A percentile compares a stretch with the other conserved stretches of the same genome.
Evolutionary conservation across 2,329 filamentous ascomycete genomes (phyloP).

Genomic region (Laburnicola sp.): DNA sequence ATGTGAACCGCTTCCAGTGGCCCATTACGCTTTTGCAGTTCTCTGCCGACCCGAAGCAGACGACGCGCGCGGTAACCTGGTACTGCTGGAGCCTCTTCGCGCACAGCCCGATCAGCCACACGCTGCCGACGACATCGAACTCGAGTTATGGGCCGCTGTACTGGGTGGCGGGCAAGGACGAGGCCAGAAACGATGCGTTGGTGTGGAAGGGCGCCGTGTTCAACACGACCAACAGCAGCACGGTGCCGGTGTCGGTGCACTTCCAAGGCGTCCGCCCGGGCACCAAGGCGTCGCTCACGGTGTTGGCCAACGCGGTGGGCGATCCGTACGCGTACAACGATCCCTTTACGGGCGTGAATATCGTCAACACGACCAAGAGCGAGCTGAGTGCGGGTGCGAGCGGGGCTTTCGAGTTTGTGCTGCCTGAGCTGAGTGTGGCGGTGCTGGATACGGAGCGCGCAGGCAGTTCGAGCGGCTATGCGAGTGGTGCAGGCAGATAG

Average conservation of each 20-base stretch:
- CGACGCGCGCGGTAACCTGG: conserved; percentile 34
- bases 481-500: too few species aligned
- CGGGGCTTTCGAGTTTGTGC: conserved; percentile 56
- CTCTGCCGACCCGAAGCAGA: conserved; percentile 43
- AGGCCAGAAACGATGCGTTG: conserved; percentile 32
- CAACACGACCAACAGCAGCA: conserved; percentile 47
- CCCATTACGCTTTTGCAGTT: conserved; percentile 47
- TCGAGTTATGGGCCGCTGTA: conserved; percentile 49
- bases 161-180: conserved; percentile 50
- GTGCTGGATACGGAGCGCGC: conserved; percentile 51
- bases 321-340: conserved; percentile 50
- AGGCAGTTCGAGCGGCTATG: not conserved
- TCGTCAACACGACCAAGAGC: conserved; percentile 28
- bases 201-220: conserved; percentile 55
- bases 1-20: conserved; percentile 43
- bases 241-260: conserved; percentile 27
- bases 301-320: conserved; percentile 48
- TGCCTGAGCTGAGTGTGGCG: conserved; percentile 61
- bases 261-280: conserved; percentile 36
- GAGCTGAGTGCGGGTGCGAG: conserved; percentile 39
- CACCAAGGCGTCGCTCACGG: conserved; percentile 43
- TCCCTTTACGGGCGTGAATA: conserved; percentile 52
- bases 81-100: conserved; percentile 48
- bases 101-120: conserved; percentile 49
- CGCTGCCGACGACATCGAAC: conserved; percentile 46